phyloP scores from a whole-genome alignment of 257 asterid genomes.

The Cruciata laevipes region DNA sequence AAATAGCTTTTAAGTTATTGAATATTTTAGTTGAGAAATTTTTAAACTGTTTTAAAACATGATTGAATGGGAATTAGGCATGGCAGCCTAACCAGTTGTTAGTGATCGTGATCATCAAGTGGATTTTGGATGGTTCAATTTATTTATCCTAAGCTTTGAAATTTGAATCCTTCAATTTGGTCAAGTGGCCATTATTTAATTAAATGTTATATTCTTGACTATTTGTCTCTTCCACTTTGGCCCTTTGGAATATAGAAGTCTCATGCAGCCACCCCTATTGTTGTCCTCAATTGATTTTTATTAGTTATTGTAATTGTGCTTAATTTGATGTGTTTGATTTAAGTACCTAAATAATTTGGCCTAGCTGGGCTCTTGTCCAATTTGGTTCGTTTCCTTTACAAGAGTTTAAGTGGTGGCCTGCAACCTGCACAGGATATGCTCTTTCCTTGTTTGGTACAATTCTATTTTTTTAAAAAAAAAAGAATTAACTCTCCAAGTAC shows the following conservation, averaged over 20 bases:
- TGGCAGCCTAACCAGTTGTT: neutral
- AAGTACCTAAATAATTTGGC: neutral
- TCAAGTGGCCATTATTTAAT: slow-evolving; percentile 2
- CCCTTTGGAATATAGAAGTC: neutral
- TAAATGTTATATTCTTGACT: neutral
- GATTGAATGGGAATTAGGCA: neutral
- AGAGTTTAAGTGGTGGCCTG: neutral
- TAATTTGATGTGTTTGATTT: neutral
- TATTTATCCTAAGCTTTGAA: neutral
- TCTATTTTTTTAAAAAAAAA: too few relatives aligned
- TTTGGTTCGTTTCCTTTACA: neutral
- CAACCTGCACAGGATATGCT: neutral
- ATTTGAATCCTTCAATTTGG: neutral
- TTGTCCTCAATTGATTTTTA: neutral
- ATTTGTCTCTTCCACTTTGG: neutral
- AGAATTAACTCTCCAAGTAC: neutral
- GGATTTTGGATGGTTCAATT: neutral
- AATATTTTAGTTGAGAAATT: neutral
- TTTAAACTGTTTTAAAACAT: neutral
- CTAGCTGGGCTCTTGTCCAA: neutral
- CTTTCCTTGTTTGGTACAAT: neutral
- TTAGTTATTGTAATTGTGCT: neutral
- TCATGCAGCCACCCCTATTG: neutral
- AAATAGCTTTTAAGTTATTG: too few relatives aligned
- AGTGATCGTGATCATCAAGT: neutral